phyloP scores from a whole-genome alignment of 305 asterid genomes.

The Striga hermonthica region DNA sequence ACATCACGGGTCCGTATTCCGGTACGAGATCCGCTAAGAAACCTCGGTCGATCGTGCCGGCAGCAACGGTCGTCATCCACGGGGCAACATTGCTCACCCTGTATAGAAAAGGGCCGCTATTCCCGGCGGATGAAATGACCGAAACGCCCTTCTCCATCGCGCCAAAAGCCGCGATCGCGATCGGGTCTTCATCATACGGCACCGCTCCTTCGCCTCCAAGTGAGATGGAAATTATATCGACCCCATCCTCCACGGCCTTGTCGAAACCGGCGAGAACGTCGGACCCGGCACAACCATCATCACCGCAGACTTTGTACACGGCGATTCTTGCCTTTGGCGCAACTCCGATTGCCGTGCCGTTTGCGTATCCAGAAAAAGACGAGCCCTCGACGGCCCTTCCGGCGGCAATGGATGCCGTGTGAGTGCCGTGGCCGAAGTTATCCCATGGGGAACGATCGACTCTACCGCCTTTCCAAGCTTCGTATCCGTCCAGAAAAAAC shows the following conservation, averaged over 20 bases:
- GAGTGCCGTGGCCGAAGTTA: slow-evolving; percentile 79
- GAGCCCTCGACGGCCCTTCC: slow-evolving; percentile 65
- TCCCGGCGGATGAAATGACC: slow-evolving; percentile 74
- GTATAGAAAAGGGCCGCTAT: slow-evolving; percentile 49
- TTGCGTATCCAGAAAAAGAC: slow-evolving; percentile 57
- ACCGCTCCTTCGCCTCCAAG: too few species aligned
- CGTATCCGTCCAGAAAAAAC: slow-evolving; percentile 50
- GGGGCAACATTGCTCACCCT: slow-evolving; percentile 72
- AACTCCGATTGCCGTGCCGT: slow-evolving; percentile 65
- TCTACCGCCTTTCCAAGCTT: slow-evolving; percentile 33
- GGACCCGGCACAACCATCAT: slow-evolving; percentile 64
- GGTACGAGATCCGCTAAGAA: slow-evolving; percentile 62
- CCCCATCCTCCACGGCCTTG: slow-evolving; percentile 80
- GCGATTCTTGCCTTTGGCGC: slow-evolving; percentile 82
- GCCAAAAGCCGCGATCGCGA: slow-evolving; percentile 66
- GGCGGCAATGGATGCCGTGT: slow-evolving; percentile 82
- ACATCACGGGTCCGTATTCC: slow-evolving; percentile 45
- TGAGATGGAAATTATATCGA: slow-evolving; percentile 62
- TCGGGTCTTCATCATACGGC: slow-evolving; percentile 55
- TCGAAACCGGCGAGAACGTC: slow-evolving; percentile 76
- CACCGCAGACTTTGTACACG: slow-evolving; percentile 65
- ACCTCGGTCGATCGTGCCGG: slow-evolving; percentile 69
- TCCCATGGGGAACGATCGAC: slow-evolving; percentile 31
- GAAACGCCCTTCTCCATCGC: slow-evolving; percentile 72
- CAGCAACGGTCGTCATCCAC: slow-evolving; percentile 82